Evolutionary conservation across 805 yeast species (phyloP).

Genomic region (Kodamaea neixiangensis): DNA sequence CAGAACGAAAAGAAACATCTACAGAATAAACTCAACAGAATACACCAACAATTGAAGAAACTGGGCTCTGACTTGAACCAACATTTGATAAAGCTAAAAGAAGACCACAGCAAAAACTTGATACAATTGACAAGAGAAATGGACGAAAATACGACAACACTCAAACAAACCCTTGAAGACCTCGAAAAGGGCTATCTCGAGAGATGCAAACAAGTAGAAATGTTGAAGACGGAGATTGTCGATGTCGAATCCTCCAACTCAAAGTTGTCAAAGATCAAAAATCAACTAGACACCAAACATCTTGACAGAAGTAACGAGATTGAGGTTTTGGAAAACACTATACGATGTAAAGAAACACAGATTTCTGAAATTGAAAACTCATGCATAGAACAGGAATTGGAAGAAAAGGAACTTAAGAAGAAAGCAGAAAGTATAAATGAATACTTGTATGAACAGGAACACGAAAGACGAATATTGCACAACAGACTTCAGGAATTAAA

Average conservation of each 20-base stretch:
- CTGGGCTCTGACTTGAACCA: slow-evolving; percentile 23
- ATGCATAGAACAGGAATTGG: slow-evolving; percentile 6
- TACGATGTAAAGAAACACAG: slow-evolving; percentile 13
- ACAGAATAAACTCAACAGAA: neutral
- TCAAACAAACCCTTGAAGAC: slow-evolving; percentile 13
- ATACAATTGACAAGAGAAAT: slow-evolving; percentile 16
- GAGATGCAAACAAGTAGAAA: slow-evolving; percentile 9
- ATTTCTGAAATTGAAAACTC: slow-evolving; percentile 12
- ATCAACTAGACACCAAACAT: slow-evolving; percentile 10
- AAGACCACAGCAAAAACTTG: slow-evolving; percentile 23
- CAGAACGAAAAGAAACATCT: slow-evolving; percentile 4
- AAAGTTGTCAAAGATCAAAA: neutral
- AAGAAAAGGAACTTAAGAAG: slow-evolving; percentile 9
- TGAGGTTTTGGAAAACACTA: slow-evolving; percentile 14
- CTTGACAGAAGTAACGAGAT: slow-evolving; percentile 19
- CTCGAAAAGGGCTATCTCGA: slow-evolving; percentile 10
- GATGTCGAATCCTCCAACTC: slow-evolving; percentile 7
- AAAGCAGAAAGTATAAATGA: slow-evolving; percentile 20
- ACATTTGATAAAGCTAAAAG: slow-evolving; percentile 26
- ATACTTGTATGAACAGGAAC: slow-evolving; percentile 51
- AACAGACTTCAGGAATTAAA: slow-evolving; percentile 79
- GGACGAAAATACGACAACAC: slow-evolving; percentile 17
- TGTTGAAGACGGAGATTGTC: neutral
- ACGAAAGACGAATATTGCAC: slow-evolving; percentile 62
- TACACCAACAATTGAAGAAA: slow-evolving; percentile 1